Evolutionary conservation across 2,329 filamentous ascomycete species (phyloP).

Genomic region (Scopulariopsis brevicaulis): DNA sequence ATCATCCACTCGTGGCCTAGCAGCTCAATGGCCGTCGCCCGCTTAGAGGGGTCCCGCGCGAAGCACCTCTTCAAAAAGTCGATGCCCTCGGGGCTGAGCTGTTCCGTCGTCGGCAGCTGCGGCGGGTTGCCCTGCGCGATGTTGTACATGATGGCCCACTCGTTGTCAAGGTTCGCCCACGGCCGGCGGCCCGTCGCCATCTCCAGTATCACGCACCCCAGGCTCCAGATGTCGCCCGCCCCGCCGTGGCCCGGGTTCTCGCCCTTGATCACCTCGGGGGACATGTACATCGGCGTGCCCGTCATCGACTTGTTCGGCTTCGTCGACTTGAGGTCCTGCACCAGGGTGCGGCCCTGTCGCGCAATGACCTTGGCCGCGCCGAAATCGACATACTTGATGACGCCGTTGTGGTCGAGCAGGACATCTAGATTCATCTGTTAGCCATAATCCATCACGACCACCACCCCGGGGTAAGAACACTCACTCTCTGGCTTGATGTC

Average conservation of each 20-base stretch:
- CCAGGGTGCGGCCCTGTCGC: constrained; percentile 78
- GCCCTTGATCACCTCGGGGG: constrained; percentile 93
- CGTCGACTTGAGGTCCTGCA: constrained; percentile 44
- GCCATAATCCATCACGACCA: not conserved
- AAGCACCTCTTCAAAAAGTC: constrained; percentile 88
- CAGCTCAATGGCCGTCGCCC: constrained; percentile 76
- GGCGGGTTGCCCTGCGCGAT: constrained; percentile 95
- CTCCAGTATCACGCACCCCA: constrained; percentile 92
- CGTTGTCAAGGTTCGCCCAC: constrained; percentile 94
- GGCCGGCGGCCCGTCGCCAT: constrained; percentile 93
- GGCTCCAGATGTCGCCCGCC: constrained; percentile 88
- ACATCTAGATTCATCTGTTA: constrained; percentile 57
- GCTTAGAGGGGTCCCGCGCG: constrained; percentile 64
- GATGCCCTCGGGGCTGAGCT: constrained; percentile 73
- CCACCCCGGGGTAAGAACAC: constrained; percentile 20
- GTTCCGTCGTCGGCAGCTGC: constrained; percentile 68
- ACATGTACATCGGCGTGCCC: constrained; percentile 99
- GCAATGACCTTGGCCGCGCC: constrained; percentile 96
- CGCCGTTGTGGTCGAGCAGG: constrained; percentile 89
- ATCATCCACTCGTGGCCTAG: constrained; percentile 89
- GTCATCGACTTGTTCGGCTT: constrained; percentile 83
- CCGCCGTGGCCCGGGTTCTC: constrained; percentile 67
- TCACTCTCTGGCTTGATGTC: constrained; percentile 96
- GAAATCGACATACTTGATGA: constrained; percentile 99
- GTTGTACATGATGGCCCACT: constrained; percentile 99